These are phyloP conservation scores for Eucalyptus tenuipes DNA, from an alignment of 345 rosid species.

Conservation along the genomic window DNA sequence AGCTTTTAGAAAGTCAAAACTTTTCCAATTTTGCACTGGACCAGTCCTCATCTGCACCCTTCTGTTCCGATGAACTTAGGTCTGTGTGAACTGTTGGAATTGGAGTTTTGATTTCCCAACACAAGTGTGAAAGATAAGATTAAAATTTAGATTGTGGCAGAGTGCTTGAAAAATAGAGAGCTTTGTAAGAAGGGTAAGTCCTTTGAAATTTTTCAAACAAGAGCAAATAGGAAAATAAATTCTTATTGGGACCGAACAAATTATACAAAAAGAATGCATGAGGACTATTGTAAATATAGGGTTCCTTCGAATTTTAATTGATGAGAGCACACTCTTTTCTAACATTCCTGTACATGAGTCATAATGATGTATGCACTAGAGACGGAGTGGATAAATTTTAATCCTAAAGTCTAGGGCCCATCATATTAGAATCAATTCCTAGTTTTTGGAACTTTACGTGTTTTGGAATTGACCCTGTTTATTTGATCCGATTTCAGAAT, in stretches of 20 bases:
- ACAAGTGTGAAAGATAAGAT: not conserved
- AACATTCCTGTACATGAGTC: not conserved
- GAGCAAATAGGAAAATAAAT: not conserved
- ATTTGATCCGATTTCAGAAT: too few species aligned
- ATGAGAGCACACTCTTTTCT: too few species aligned
- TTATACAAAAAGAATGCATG: not conserved
- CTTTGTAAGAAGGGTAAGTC: not conserved
- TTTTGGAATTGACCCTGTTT: too few species aligned
- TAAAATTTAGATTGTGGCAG: not conserved
- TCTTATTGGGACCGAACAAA: not conserved
- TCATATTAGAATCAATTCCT: fast-evolving
- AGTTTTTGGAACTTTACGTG: not conserved
- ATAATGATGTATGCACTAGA: too few species aligned
- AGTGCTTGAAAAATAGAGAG: too few species aligned
- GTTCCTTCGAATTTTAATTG: not conserved
- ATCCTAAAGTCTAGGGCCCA: fast-evolving
- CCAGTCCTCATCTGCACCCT: not conserved
- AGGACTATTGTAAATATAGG: not conserved
- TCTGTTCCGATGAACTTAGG: fast-evolving
- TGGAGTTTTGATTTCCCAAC: not conserved
- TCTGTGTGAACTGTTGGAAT: not conserved
- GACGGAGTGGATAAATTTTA: too few species aligned
- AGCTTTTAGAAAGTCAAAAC: too few species aligned
- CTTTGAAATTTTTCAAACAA: not conserved
- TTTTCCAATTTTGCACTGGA: too few species aligned